phyloP scores from a whole-genome alignment of 1,284 basidiomycete genomes.

The Austropuccinia psidii region DNA sequence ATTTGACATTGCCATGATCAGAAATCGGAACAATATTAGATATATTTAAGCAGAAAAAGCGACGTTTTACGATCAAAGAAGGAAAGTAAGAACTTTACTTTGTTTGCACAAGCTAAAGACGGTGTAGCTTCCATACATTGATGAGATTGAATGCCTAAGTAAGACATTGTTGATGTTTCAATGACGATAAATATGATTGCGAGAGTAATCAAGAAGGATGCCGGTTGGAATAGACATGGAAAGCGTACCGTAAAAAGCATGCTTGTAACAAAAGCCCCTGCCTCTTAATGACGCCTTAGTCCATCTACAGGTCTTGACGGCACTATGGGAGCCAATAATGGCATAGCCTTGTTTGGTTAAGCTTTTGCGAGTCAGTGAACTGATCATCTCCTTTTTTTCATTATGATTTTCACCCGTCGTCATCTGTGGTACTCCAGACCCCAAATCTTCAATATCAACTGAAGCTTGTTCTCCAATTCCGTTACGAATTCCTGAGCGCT shows the following conservation, averaged over 20 bases:
- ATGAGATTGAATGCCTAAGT: constrained; percentile 36
- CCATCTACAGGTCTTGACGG: constrained; percentile 38
- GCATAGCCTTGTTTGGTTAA: constrained; percentile 38
- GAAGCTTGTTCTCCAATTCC: neutral
- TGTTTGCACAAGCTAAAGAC: constrained; percentile 37
- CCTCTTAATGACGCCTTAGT: constrained; percentile 36
- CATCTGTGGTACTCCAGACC: constrained; percentile 13
- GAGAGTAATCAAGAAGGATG: neutral
- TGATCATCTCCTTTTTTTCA: constrained; percentile 37
- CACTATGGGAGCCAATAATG: constrained; percentile 37
- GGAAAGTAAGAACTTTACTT: no score
- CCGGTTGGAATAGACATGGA: neutral
- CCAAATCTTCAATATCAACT: constrained; percentile 36
- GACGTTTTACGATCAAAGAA: no score
- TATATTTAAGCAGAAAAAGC: neutral
- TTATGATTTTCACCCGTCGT: neutral
- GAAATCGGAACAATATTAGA: neutral
- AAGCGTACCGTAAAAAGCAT: constrained; percentile 34
- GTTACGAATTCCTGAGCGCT: neutral
- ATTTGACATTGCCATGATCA: no score
- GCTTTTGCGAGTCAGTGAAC: constrained; percentile 34
- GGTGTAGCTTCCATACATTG: constrained; percentile 39
- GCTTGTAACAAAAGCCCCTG: constrained; percentile 38
- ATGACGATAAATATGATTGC: neutral
- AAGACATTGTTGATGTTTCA: neutral